Conservation (phyloP, 2,329 filamentous ascomycete species). For the Penicillium sp. region DNA sequence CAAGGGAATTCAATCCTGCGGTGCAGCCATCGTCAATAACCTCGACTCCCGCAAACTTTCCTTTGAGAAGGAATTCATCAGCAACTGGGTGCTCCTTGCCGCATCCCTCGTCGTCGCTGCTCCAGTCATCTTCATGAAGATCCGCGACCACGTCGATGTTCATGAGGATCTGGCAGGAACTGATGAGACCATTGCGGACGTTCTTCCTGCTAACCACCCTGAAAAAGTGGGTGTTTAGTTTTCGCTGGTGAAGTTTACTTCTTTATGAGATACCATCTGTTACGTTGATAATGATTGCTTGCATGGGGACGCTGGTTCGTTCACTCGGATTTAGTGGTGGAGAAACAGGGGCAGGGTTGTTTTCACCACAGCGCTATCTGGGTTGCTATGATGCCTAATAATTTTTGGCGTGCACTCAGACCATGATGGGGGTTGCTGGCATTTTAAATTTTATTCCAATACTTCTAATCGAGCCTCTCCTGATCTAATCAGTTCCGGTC, state of each 20-base stretch:
- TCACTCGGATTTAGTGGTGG: background rate
- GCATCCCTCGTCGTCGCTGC: constrained; percentile 8
- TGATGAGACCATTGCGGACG: constrained; percentile 12
- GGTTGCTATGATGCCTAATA: no score
- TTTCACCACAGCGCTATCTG: background rate
- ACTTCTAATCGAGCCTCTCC: no score
- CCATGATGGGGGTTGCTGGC: no score
- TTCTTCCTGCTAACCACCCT: constrained; percentile 9
- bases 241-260: background rate
- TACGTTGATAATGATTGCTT: background rate
- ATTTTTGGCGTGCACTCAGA: no score
- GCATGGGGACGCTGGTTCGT: background rate
- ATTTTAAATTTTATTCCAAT: no score
- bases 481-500: no score
- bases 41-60: constrained; percentile 4
- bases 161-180: constrained; percentile 9
- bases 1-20: constrained; percentile 80
- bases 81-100: constrained; percentile 6
- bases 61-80: constrained; percentile 6
- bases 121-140: constrained; percentile 10
- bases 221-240: constrained; percentile 2
- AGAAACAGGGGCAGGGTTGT: background rate
- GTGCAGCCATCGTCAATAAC: constrained; percentile 55
- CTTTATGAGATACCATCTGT: background rate
- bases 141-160: constrained; percentile 9